Percentiles rank a stretch among this genome's conserved stretches.
These are phyloP conservation scores for Erythrophleum ivorense DNA, from an alignment of 331 rosid genomes.

Conservation along the genomic window DNA sequence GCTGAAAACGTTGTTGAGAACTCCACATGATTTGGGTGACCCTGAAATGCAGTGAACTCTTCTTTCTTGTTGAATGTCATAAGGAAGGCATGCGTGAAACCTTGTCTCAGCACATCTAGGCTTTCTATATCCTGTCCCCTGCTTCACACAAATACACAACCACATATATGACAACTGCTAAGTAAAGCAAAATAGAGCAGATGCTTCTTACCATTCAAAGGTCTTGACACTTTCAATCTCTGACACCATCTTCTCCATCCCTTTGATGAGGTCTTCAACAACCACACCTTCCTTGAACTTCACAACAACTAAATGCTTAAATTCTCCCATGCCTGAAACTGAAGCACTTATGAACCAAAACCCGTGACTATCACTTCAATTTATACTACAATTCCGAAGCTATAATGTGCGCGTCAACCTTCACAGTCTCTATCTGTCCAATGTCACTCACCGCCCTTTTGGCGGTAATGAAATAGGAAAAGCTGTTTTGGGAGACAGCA, in stretches of 20 bases:
- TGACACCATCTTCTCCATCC: constrained; percentile 75
- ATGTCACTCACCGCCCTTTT: constrained; percentile 35
- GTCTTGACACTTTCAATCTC: constrained; percentile 79
- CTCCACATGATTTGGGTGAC: constrained; percentile 79
- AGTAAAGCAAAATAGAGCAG: not conserved
- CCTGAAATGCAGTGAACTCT: constrained; percentile 64
- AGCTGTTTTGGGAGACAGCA: constrained; percentile 55
- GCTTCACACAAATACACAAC: constrained; percentile 3
- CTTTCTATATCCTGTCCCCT: constrained; percentile 92
- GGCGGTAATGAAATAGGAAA: constrained; percentile 44
- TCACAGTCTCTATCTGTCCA: not conserved
- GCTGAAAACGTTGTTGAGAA: constrained; percentile 79
- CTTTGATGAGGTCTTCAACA: constrained; percentile 72
- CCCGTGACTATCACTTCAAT: constrained; percentile 25
- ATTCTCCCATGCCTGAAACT: constrained; percentile 62
- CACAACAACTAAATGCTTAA: constrained; percentile 83
- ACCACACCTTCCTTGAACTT: constrained; percentile 80
- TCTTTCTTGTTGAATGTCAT: constrained; percentile 86
- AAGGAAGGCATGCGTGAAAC: constrained; percentile 84
- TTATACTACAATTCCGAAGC: constrained; percentile 27
- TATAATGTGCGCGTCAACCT: not conserved
- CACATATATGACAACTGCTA: not conserved
- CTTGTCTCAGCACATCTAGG: constrained; percentile 76
- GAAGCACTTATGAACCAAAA: constrained; percentile 33
- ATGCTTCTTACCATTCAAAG: constrained; percentile 69